Conservation (phyloP, 768 basidiomycete species). For the Xerocomus brunneocitrinus region DNA sequence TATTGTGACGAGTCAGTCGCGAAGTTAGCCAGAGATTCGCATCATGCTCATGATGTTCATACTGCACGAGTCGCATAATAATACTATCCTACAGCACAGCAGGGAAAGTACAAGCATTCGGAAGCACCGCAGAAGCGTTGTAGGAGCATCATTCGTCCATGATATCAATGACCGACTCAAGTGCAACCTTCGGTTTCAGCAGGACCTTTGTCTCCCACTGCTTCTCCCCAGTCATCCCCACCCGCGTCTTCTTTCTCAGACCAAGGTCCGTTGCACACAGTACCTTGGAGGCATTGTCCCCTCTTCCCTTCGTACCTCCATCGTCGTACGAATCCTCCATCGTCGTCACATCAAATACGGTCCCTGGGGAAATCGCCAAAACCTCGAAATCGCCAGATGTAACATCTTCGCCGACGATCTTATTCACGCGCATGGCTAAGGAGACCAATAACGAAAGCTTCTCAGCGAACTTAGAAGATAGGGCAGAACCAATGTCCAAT, state of each 20-base stretch:
- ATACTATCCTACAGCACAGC: no score
- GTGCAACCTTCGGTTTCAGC: constrained; percentile 37
- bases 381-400: constrained; percentile 33
- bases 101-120: no score
- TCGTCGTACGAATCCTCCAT: constrained; percentile 34
- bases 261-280: constrained; percentile 38
- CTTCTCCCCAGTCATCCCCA: constrained; percentile 23
- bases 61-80: no score
- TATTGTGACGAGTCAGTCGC: no score
- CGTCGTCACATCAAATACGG: constrained; percentile 20
- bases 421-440: constrained; percentile 45
- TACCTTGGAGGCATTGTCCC: constrained; percentile 15
- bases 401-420: constrained; percentile 28
- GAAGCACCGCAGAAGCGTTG: no score
- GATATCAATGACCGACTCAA: constrained; percentile 34
- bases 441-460: constrained; percentile 41
- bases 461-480: constrained; percentile 41
- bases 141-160: constrained; percentile 26
- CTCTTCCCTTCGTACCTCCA: constrained; percentile 10
- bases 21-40: no score
- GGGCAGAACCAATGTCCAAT: constrained; percentile 33
- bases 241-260: constrained; percentile 28
- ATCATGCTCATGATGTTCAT: no score
- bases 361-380: constrained; percentile 20
- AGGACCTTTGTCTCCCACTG: constrained; percentile 32